These are phyloP conservation scores for Isatis lusitanica DNA, from an alignment of 441 rosid species.

Conservation along the genomic window DNA sequence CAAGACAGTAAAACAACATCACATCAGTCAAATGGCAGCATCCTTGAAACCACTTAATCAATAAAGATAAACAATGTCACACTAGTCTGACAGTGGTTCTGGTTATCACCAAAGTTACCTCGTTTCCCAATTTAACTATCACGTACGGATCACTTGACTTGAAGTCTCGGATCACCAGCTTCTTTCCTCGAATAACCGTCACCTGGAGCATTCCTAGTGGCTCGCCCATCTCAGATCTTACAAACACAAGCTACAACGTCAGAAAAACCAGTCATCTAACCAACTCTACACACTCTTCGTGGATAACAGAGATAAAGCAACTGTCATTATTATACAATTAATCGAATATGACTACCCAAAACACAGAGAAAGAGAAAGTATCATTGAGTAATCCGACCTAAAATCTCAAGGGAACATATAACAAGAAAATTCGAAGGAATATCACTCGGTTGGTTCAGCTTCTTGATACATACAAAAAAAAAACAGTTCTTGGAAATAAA, in stretches of 20 bases:
- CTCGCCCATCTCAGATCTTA: conserved; percentile 58
- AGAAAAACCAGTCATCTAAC: conserved; percentile 15
- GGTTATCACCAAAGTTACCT: conserved; percentile 44
- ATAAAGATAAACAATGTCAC: not conserved
- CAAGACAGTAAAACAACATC: conserved; percentile 14
- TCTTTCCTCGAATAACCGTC: conserved; percentile 75
- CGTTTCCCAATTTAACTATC: conserved; percentile 75
- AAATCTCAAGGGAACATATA: not conserved
- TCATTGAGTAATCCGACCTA: not conserved
- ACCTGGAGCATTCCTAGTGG: conserved; percentile 67
- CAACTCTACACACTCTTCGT: not conserved
- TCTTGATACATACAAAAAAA: not conserved
- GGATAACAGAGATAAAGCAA: conserved; percentile 17
- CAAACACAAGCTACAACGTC: conserved; percentile 9
- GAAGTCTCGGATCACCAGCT: conserved; percentile 84
- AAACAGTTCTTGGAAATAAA: not conserved
- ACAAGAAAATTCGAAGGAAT: not conserved
- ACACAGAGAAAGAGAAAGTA: conserved; percentile 13
- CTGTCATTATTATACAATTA: conserved; percentile 3
- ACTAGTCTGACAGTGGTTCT: not conserved
- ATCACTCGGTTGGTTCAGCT: conserved; percentile 6
- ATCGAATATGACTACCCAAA: conserved; percentile 1
- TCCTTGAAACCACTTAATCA: not conserved
- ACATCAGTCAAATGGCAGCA: conserved; percentile 4
- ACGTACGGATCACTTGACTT: conserved; percentile 97